A percentile compares a stretch with the other conserved stretches of the same genome.
Conservation (phyloP, 768 basidiomycete genomes). For the Auricularia sp. region DNA sequence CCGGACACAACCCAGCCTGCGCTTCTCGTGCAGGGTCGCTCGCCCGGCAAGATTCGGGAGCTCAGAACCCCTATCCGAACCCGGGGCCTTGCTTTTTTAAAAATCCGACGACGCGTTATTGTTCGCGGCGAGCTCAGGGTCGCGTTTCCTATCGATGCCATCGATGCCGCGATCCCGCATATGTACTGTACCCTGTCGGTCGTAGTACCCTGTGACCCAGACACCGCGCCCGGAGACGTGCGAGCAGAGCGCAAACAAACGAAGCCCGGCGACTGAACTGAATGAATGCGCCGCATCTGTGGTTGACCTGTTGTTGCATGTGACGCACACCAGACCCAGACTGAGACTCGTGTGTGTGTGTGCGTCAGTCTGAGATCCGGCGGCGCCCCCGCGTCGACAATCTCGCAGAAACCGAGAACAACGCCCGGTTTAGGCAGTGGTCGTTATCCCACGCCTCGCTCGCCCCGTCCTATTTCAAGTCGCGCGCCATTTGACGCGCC, state of each 20-base stretch:
- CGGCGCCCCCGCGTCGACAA: no score
- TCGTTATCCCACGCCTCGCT: no score
- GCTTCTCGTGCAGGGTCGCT: no score
- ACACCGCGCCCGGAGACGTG: not conserved
- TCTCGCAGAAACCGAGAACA: no score
- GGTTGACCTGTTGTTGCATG: not conserved
- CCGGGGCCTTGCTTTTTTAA: not conserved
- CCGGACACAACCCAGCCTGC: no score
- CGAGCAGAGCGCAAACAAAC: not conserved
- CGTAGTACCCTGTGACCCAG: not conserved
- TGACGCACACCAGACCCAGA: not conserved
- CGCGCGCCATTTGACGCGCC: no score
- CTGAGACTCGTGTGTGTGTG: no score
- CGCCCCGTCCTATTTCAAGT: no score
- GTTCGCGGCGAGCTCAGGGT: not conserved
- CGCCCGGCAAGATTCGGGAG: no score
- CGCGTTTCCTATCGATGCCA: not conserved
- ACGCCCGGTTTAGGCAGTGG: no score
- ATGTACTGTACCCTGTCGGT: not conserved
- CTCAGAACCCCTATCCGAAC: not conserved
- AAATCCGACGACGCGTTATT: not conserved
- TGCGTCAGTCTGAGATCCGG: no score
- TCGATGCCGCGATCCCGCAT: not conserved
- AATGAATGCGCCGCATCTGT: not conserved
- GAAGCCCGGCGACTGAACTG: not conserved